Base-by-base conservation (phyloP, 75 land plant species). In the Pinus taeda region DNA sequence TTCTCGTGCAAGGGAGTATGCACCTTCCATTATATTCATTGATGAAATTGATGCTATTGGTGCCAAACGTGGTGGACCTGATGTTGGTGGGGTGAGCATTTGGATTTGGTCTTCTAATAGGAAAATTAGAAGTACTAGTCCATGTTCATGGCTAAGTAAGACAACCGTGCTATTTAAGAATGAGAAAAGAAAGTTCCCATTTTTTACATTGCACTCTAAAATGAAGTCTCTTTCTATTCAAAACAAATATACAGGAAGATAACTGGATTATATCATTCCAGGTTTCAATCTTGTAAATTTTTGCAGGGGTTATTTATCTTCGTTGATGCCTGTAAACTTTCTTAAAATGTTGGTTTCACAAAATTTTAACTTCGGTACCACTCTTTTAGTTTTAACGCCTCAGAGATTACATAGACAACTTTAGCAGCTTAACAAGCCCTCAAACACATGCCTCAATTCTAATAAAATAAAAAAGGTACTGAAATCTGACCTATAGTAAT, bases 11-110 rank as follows among this genome's bases (percentile, higher is more conserved):
- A 88, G 99, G 59, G 87, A 90, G 64, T 90, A 84, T 87, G 89
- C 99, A 73, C 99, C 99, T 55, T 92, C 93, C 36, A 94, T 97
- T 20, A 92, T 97, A 53, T 97, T 97, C 81, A 94, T 97, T 85
- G 99, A 97, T 85, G 99, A 96, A 83, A 96, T 96, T 71, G 99
- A 96, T 89, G 99, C 99, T 12, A 96, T 96, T 84, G 99, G 97
- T 69, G 93, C 95, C 73, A 92, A 90, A 83, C 97, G 99, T 86
- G 99, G 99, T 71, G 97, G 94, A 57, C 91, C 93, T 64, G 99
- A 97, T 88, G 81, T 91, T 85, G 99, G 99, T 66, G 97, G 97
- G 91, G 99, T 96, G 84, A 84, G 97, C 57, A 74, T 73, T 39
- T 39, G 20, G 30, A 5, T 59, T 74, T 22, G 12, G 55, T 9